A percentile compares a stretch with the other conserved stretches of the same genome.
These are phyloP conservation scores for Penicillium sp. DNA, from an alignment of 2,329 filamentous ascomycete species.

Conservation along the genomic window DNA sequence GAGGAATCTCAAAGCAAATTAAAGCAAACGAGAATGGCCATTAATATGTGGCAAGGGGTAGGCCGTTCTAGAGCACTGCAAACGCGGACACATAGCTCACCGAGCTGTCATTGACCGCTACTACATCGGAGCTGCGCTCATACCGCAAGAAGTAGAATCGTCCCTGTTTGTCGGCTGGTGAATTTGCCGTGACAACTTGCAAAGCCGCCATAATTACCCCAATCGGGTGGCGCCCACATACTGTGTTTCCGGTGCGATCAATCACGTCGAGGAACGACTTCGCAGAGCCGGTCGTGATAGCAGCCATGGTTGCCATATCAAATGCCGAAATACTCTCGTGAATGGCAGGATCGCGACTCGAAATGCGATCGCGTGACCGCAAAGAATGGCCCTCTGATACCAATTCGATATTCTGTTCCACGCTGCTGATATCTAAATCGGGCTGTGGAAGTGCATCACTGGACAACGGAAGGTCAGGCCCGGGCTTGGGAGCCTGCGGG, in stretches of 20 bases:
- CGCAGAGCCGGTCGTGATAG: constrained; percentile 76
- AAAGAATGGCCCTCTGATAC: constrained; percentile 33
- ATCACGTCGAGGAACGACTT: constrained; percentile 70
- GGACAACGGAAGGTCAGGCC: constrained; percentile 39
- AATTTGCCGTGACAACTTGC: constrained; percentile 59
- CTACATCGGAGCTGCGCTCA: constrained; percentile 77
- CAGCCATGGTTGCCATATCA: constrained; percentile 80
- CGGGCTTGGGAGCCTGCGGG: constrained; percentile 46
- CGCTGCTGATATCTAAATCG: constrained; percentile 26
- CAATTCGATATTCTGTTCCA: constrained; percentile 30
- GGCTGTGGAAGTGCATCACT: constrained; percentile 47
- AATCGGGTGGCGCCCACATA: constrained; percentile 94
- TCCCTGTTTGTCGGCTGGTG: constrained; percentile 45
- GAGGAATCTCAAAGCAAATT: background rate
- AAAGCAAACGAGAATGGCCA: background rate
- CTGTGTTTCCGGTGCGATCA: constrained; percentile 77
- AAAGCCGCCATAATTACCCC: constrained; percentile 88
- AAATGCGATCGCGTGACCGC: constrained; percentile 35
- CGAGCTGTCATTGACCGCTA: constrained; percentile 71
- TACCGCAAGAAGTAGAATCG: constrained; percentile 82
- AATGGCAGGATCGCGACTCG: constrained; percentile 56
- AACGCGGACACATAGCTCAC: constrained; percentile 96
- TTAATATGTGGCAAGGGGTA: background rate
- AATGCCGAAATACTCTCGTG: constrained; percentile 82
- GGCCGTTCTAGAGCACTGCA: constrained; percentile 62